phyloP scores from a whole-genome alignment of 495 filamentous ascomycete species.

The Penicillium arizonense region DNA sequence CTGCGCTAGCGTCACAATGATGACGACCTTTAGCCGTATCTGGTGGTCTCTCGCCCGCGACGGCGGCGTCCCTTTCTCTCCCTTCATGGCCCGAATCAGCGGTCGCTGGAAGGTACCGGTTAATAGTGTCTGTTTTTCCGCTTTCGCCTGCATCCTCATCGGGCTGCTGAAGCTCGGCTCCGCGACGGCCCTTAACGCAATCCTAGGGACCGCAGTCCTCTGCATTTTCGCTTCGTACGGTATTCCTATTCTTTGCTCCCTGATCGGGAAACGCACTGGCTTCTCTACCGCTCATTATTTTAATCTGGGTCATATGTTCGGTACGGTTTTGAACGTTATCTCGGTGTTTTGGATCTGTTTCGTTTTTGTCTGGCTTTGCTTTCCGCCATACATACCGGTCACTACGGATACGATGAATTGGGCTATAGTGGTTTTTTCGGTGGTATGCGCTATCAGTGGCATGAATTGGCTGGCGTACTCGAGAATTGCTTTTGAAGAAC shows the following conservation, averaged over 20 bases:
- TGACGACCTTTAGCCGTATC: no score
- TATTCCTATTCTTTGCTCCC: slow-evolving; percentile 2
- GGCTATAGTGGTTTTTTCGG: background rate
- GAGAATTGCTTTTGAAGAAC: no score
- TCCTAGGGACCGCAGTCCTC: background rate
- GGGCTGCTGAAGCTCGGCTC: background rate
- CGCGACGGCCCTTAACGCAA: background rate
- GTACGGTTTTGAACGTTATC: slow-evolving; percentile 28
- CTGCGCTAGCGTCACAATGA: no score
- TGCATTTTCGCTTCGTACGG: slow-evolving; percentile 1
- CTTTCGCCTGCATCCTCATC: no score
- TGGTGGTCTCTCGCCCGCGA: no score
- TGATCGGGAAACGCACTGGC: background rate
- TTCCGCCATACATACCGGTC: slow-evolving; percentile 29
- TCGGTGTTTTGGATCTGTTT: slow-evolving; percentile 21
- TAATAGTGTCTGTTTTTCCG: no score
- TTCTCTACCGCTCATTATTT: no score
- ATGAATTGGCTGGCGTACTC: slow-evolving; percentile 2
- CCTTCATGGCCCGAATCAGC: no score
- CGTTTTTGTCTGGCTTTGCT: slow-evolving; percentile 31
- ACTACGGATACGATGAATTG: slow-evolving; percentile 46
- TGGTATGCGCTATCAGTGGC: background rate
- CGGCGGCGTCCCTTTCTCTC: no score
- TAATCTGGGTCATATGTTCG: background rate
- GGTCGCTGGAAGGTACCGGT: no score